Base-by-base conservation (phyloP, 2,329 filamentous ascomycete species). In the Pleurostoma richardsiae region DNA sequence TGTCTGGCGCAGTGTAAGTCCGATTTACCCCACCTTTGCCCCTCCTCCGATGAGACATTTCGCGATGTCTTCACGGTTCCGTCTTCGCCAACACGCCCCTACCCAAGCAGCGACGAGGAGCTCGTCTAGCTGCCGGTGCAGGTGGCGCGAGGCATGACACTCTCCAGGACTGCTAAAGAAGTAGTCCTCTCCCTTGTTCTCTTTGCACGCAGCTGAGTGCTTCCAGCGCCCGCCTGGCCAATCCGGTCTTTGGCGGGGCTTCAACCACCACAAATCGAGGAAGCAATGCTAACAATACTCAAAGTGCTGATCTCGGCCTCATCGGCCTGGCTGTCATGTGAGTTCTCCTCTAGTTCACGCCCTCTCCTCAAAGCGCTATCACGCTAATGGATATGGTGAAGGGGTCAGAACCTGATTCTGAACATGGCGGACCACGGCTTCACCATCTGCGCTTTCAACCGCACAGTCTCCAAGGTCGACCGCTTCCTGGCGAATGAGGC, bases 381-480 rank as follows among this genome's bases (percentile, higher is more conserved):
- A 33, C 49, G 29, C 50, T 54, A 40, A 56, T 49, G 6, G 29
- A 29, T 41, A 19, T 45, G 31, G 26, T 40, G 28, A 54, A 81
- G 78, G 82, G 82, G 79, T 70, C 86, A 91, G 79, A 94, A 92
- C 77, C 76, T 94, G 73, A 91, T 94, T 70, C 73, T 94, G 66
- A 94, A 94, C 73, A 88, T 86, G 76, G 88, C 88, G 62, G 88
- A 94, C 71, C 83, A 92, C 63, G 87, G 91, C 66, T 97, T 95
- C 83, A 97, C 90, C 68, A 89, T 99, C 66, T 88, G 92, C 73
- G 94, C 92, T 60, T 99, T 88, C 85, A 99, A 99, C 86, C 88
- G 94, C 73, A 99, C 94, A 61, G 89, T 96, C 61, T 83, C 90
- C 74, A 99, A 99, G 85, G 94, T 99, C 72, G 91, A 97, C 79